These are phyloP conservation scores for Eremothecium coryli DNA, from an alignment of 1,139 yeast species.

Conservation along the genomic window DNA sequence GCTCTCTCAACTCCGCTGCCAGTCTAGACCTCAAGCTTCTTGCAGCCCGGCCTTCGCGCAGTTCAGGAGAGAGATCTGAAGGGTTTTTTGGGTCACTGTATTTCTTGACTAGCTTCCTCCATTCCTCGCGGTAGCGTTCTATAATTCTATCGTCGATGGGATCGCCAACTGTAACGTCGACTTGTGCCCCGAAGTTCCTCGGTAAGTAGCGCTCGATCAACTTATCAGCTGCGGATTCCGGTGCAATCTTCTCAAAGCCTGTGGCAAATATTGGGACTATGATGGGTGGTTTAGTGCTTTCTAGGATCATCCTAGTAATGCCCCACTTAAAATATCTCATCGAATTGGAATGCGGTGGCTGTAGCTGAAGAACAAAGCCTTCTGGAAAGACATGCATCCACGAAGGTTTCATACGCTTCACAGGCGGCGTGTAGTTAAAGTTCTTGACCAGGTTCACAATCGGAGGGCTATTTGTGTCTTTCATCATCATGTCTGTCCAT, in stretches of 20 bases:
- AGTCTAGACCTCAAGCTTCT: slow-evolving; percentile 55
- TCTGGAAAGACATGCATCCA: slow-evolving; percentile 98
- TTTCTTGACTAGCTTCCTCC: slow-evolving; percentile 55
- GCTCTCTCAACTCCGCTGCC: slow-evolving; percentile 58
- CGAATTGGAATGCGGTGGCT: slow-evolving; percentile 69
- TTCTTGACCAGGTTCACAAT: slow-evolving; percentile 15
- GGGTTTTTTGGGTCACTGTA: slow-evolving; percentile 44
- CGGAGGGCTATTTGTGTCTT: slow-evolving; percentile 4
- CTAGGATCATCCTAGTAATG: slow-evolving; percentile 69
- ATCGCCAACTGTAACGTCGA: slow-evolving; percentile 65
- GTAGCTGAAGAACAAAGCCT: slow-evolving; percentile 81
- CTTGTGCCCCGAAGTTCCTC: slow-evolving; percentile 54
- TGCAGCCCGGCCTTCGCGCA: slow-evolving; percentile 57
- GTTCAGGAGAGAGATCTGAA: slow-evolving; percentile 48
- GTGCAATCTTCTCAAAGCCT: slow-evolving; percentile 82
- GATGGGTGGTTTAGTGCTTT: slow-evolving; percentile 74
- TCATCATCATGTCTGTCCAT: slow-evolving; percentile 31
- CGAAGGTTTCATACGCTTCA: slow-evolving; percentile 53
- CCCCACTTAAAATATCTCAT: slow-evolving; percentile 98
- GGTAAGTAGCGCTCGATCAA: slow-evolving; percentile 54
- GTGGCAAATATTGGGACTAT: slow-evolving; percentile 81
- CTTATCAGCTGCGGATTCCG: slow-evolving; percentile 57
- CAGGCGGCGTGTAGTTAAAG: slow-evolving; percentile 34
- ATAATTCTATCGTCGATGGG: slow-evolving; percentile 57
- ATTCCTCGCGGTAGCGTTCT: slow-evolving; percentile 50